phyloP scores from a whole-genome alignment of 2,329 filamentous ascomycete species.

The Xylariales sp. region DNA sequence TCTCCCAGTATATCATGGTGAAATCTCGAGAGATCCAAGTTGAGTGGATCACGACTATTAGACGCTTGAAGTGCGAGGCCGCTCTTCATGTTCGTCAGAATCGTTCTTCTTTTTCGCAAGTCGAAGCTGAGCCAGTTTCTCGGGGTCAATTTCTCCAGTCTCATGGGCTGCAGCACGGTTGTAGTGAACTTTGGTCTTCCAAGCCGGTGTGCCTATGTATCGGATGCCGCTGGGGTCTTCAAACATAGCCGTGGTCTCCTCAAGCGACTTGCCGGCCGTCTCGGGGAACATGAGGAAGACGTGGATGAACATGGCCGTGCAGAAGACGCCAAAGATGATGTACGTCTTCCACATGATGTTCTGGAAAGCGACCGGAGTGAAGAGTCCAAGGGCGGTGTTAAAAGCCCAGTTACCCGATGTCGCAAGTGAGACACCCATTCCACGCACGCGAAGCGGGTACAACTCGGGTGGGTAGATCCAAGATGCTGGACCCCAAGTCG shows the following conservation, averaged over 20 bases:
- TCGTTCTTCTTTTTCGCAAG: too few relatives aligned
- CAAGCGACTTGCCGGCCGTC: slow-evolving; percentile 39
- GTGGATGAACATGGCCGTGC: slow-evolving; percentile 16
- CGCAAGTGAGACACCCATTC: slow-evolving; percentile 15
- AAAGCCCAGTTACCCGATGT: slow-evolving; percentile 21
- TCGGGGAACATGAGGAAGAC: slow-evolving; percentile 30
- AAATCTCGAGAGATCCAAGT: too few relatives aligned
- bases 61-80: too few relatives aligned
- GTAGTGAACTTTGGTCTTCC: too few relatives aligned
- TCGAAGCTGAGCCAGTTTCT: too few relatives aligned
- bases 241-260: slow-evolving; percentile 47
- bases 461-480: slow-evolving; percentile 19
- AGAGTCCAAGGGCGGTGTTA: slow-evolving; percentile 15
- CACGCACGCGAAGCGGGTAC: slow-evolving; percentile 18
- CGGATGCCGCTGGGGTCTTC: too few relatives aligned
- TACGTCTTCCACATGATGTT: slow-evolving; percentile 23
- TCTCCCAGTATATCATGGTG: too few relatives aligned
- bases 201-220: too few relatives aligned
- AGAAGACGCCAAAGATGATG: slow-evolving; percentile 37
- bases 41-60: too few relatives aligned
- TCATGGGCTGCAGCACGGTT: too few relatives aligned
- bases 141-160: too few relatives aligned
- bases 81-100: too few relatives aligned
- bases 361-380: slow-evolving; percentile 11
- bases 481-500: slow-evolving; percentile 16